Evolutionary conservation across 306 rosid species (phyloP).

Genomic region (Trifolium fragiferum): DNA sequence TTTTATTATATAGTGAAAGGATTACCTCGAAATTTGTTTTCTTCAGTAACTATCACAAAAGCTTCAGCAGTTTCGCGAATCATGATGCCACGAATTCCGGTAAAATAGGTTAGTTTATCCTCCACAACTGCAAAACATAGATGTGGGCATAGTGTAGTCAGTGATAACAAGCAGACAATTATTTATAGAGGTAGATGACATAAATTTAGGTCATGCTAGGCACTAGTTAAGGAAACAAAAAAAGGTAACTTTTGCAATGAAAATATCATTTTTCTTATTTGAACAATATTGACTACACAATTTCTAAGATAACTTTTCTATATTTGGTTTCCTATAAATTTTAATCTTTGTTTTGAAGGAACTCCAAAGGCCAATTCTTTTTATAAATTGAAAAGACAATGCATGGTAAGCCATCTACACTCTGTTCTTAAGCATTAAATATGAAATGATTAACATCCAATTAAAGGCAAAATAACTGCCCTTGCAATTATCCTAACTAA

Average conservation of each 20-base stretch:
- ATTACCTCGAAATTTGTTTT: slow-evolving; percentile 68
- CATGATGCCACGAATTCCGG: slow-evolving; percentile 74
- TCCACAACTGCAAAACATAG: slow-evolving; percentile 65
- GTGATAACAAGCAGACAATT: slow-evolving; percentile 3
- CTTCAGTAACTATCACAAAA: slow-evolving; percentile 74
- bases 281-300: too few species aligned
- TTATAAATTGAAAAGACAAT: not conserved
- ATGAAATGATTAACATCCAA: too few species aligned
- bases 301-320: too few species aligned
- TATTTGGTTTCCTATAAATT: not conserved
- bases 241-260: too few species aligned
- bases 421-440: too few species aligned
- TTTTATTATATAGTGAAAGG: slow-evolving; percentile 3
- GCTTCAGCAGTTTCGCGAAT: slow-evolving; percentile 88
- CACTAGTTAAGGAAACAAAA: too few species aligned
- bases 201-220: not conserved
- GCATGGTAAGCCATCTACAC: not conserved
- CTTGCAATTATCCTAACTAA: not conserved
- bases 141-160: slow-evolving; percentile 18
- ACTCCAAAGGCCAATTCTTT: not conserved
- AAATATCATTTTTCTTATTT: too few species aligned
- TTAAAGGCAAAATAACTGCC: not conserved
- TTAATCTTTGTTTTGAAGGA: not conserved
- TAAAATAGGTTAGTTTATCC: slow-evolving; percentile 62
- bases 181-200: not conserved